A percentile compares a stretch with the other conserved stretches of the same genome.
These are phyloP conservation scores for Eutreptiella sp. DNA, from an alignment of 208 protist genomes.

Conservation along the genomic window DNA sequence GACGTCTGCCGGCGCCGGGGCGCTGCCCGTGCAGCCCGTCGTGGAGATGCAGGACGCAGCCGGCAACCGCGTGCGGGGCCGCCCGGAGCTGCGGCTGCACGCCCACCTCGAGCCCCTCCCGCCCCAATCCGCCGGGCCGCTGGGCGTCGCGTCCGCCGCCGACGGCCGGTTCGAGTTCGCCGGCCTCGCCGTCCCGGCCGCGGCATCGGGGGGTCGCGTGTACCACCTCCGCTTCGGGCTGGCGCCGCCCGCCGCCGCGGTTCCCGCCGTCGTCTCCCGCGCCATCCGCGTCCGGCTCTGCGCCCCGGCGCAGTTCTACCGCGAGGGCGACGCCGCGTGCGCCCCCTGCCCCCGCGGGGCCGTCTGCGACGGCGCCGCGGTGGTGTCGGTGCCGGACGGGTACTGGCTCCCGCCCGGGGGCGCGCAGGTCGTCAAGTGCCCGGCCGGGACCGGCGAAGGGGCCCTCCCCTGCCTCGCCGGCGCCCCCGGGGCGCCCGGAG, in stretches of 20 bases:
- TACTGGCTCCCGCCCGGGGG: conserved; percentile 32
- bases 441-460: no score
- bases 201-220: neutral
- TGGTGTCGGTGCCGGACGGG: conserved; percentile 26
- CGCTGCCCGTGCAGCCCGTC: conserved; percentile 37
- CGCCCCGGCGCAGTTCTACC: conserved; percentile 9
- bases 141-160: neutral
- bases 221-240: conserved; percentile 34
- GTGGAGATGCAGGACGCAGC: conserved; percentile 37
- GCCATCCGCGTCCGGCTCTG: conserved; percentile 30
- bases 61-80: conserved; percentile 30
- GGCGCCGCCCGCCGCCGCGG: no score
- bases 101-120: no score
- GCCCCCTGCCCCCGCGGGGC: conserved; percentile 34
- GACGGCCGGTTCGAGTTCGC: conserved; percentile 38
- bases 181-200: conserved; percentile 33
- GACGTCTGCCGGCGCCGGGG: conserved; percentile 23
- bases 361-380: conserved; percentile 38
- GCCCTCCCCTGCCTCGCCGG: conserved; percentile 27
- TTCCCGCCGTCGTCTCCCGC: conserved; percentile 2
- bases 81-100: conserved; percentile 16
- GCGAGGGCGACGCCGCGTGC: conserved; percentile 21
- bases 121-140: no score
- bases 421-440: conserved; percentile 27
- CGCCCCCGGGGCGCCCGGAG: conserved; percentile 31